phyloP scores from a whole-genome alignment of 306 rosid species.

The Castanea crenata region DNA sequence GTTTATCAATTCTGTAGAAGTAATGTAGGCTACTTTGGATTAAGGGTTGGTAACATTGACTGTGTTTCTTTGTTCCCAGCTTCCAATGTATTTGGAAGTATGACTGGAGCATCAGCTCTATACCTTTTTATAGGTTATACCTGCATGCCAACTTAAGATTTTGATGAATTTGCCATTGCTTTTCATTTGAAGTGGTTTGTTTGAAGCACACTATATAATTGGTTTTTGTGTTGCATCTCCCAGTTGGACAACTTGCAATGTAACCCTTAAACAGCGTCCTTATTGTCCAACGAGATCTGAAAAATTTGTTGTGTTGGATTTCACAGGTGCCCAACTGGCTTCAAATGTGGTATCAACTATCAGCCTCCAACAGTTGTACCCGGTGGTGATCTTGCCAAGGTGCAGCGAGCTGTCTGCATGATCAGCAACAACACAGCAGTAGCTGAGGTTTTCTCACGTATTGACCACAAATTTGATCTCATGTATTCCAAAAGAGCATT shows the following conservation, averaged over 20 bases:
- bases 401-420: slow-evolving; percentile 98
- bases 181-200: too few species aligned
- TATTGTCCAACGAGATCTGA: not conserved
- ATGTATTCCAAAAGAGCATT: slow-evolving; percentile 99
- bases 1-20: not conserved
- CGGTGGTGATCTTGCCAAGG: slow-evolving; percentile 92
- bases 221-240: not conserved
- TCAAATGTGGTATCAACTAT: slow-evolving; percentile 96
- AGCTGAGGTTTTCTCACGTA: slow-evolving; percentile 98
- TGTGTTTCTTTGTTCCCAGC: not conserved
- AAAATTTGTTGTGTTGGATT: slow-evolving; percentile 4
- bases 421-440: slow-evolving; percentile 99
- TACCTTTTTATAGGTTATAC: too few species aligned
- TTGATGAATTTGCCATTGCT: too few species aligned
- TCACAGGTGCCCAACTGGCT: slow-evolving; percentile 97
- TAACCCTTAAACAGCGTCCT: not conserved
- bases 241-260: not conserved
- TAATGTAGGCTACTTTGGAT: not conserved
- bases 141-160: too few species aligned
- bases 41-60: not conserved
- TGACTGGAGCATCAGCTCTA: too few species aligned
- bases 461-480: slow-evolving; percentile 95
- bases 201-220: too few species aligned
- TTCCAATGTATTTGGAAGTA: not conserved
- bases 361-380: slow-evolving; percentile 99